Base-by-base conservation (phyloP, 2,329 filamentous ascomycete species). In the Cladosporium oxysporum region DNA sequence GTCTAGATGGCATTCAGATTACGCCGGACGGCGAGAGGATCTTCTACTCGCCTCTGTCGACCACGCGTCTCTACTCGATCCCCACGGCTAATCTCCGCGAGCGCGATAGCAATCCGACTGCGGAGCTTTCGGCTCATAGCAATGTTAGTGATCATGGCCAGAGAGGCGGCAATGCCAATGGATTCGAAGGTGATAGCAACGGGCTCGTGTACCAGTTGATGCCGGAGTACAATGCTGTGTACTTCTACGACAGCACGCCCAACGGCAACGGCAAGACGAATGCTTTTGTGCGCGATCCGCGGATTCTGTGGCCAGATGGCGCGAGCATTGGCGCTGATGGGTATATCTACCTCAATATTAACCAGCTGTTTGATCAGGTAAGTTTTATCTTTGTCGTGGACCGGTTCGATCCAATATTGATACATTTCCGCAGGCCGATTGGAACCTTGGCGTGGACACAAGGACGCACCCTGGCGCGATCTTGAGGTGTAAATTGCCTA, bases 261-360 rank as follows among this genome's bases (percentile, higher is more conserved):
- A 55, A 57, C 2, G 58, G 64, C 8, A 76, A 77, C 31, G 73
- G 76, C 1, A 69, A 78, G 70, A 77, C 77, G 2, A 69, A 76
- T 5, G 74, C 73, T 0, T 82, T 79, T 65, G 72, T 82, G 1
- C 69, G 78, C 26, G 81, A 83, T 64, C 79, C 79, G 14, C 71
- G 80, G 28, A 81, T 81, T 21, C 66, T 83, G 14, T 83, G 79
- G 81, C 77, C 78, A 0, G 79, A 83, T 68, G 78, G 78, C 52
- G 77, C 77, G 18, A 79, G 77, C 57, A 71, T 80, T 18, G 79
- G 76, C 0, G 77, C 73, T 35, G 80, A 83, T 71, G 80, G 77
- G 2, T 84, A 81, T 59, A 70, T 84, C 16, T 83, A 84, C 67
- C 71, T 83, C 65, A 83, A 82, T 62, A 80, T 83, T 68, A 83